Evolutionary conservation across 495 filamentous ascomycete species (phyloP).

Genomic region (Hyaloscypha bicolor): DNA sequence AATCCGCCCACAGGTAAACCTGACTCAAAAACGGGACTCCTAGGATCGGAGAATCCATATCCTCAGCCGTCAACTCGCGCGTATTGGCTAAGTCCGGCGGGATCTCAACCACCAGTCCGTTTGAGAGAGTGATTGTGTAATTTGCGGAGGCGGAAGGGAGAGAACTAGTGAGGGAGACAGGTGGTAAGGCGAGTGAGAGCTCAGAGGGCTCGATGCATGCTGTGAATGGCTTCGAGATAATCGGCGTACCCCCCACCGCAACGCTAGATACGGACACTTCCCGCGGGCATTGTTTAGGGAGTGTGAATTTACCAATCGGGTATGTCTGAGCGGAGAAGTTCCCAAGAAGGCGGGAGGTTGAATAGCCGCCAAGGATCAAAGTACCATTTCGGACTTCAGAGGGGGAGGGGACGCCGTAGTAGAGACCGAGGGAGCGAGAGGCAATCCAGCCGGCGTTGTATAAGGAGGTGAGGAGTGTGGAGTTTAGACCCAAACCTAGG

Average conservation of each 20-base stretch:
- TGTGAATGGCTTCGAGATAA: neutral
- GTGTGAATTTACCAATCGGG: constrained; percentile 3
- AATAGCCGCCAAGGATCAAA: constrained; percentile 9
- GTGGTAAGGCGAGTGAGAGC: neutral
- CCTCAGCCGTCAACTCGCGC: neutral
- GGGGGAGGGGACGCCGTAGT: constrained; percentile 8
- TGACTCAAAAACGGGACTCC: constrained; percentile 3
- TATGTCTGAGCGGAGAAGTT: constrained; percentile 8
- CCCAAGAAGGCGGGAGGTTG: neutral
- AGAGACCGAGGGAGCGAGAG: constrained; percentile 4
- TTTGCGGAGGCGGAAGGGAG: neutral
- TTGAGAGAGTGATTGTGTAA: neutral
- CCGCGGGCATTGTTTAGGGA: constrained; percentile 6
- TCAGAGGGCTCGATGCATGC: constrained; percentile 11
- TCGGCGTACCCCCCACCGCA: neutral
- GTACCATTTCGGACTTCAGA: constrained; percentile 5
- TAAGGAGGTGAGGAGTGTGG: constrained; percentile 1
- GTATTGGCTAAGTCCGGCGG: neutral
- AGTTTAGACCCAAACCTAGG: constrained; percentile 8
- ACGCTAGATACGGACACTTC: neutral
- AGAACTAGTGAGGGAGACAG: neutral
- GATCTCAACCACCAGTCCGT: neutral
- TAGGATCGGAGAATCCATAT: neutral
- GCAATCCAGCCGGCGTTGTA: constrained; percentile 1
- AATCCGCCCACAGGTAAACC: constrained; percentile 7